Conservation (phyloP, 2,329 filamentous ascomycete genomes). For the Zymoseptoria ardabiliae region DNA sequence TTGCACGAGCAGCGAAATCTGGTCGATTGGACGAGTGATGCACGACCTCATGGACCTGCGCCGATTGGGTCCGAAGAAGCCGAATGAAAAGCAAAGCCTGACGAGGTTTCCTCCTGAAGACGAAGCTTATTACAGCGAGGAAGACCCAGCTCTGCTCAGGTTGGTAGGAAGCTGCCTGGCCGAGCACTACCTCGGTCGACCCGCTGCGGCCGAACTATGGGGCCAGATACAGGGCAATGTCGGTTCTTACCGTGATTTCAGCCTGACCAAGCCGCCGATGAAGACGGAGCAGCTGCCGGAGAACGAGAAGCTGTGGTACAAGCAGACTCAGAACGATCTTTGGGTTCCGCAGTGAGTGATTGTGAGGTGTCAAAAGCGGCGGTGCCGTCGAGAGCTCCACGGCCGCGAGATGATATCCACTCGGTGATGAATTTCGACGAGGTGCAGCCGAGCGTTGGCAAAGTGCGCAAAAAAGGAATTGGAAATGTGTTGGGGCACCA, state of each 20-base stretch:
- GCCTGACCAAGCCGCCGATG: not conserved
- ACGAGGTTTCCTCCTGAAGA: not conserved
- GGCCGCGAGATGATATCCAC: no score
- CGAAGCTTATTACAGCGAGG: not conserved
- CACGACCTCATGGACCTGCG: not conserved
- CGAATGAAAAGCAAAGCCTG: not conserved
- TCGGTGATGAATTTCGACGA: no score
- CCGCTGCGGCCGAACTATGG: not conserved
- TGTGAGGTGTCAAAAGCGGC: no score
- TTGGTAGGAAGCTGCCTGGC: not conserved
- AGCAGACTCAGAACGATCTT: not conserved
- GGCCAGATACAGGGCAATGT: not conserved
- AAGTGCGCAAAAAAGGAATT: no score
- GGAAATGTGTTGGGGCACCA: no score
- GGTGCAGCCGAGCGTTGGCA: no score
- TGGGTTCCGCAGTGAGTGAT: not conserved
- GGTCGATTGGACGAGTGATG: not conserved
- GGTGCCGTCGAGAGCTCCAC: no score
- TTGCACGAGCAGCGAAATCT: not conserved
- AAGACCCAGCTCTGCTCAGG: not conserved
- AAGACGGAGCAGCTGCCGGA: not conserved
- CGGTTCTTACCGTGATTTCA: not conserved
- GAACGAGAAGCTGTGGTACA: not conserved
- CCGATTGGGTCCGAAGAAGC: not conserved
- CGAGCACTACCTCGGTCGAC: not conserved